phyloP scores from a whole-genome alignment of 352 stramenopile species.

The Discostella stelligera region DNA sequence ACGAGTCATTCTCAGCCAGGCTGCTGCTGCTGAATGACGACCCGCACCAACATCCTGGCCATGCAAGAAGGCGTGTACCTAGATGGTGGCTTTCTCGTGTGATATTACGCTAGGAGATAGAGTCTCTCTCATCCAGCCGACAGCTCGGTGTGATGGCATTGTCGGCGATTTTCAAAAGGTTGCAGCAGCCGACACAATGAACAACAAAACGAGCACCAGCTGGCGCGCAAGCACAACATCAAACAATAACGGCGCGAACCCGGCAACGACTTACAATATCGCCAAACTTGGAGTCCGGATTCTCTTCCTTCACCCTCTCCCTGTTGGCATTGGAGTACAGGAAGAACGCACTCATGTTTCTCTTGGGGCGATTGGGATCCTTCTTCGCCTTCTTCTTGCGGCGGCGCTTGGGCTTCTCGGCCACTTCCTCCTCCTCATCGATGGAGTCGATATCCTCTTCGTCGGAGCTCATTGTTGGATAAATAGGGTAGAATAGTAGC shows the following conservation, averaged over 20 bases:
- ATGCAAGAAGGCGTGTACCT: too few species aligned
- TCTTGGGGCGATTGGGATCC: conserved; percentile 90
- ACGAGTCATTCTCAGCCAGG: neutral
- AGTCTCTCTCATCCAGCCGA: too few species aligned
- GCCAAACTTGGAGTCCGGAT: conserved; percentile 90
- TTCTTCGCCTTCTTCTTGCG: conserved; percentile 74
- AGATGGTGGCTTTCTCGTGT: too few species aligned
- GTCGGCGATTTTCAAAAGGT: too few species aligned
- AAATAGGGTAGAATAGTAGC: neutral
- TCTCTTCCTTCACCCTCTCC: conserved; percentile 85
- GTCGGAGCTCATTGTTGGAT: conserved; percentile 38
- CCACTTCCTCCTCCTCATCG: conserved; percentile 33
- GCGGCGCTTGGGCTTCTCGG: conserved; percentile 29
- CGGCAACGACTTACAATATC: conserved; percentile 84
- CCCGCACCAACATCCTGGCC: neutral
- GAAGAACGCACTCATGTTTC: conserved; percentile 91
- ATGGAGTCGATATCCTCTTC: conserved; percentile 42
- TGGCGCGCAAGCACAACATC: neutral
- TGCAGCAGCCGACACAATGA: too few species aligned
- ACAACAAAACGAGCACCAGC: too few species aligned
- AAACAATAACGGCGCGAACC: neutral
- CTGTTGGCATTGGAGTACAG: conserved; percentile 93
- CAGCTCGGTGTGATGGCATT: too few species aligned
- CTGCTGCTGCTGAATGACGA: neutral
- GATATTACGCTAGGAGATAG: too few species aligned